Evolutionary conservation across 441 rosid species (phyloP), one percentile per base, ranked within the genome.

Genomic region (Lagerstroemia fauriei): DNA sequence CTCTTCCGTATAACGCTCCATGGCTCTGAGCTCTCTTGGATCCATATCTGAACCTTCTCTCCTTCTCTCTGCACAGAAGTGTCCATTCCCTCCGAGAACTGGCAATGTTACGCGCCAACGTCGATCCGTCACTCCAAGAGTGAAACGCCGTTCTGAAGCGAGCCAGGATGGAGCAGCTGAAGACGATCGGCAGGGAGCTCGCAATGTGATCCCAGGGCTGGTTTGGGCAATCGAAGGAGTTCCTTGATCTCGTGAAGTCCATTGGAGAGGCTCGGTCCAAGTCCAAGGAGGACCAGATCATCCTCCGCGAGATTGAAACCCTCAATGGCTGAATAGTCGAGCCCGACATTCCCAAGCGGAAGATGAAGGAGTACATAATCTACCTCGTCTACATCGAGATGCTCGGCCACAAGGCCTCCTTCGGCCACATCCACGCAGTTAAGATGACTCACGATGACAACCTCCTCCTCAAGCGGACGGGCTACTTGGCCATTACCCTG

Each of bases 171-270:
- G 98, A 95, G 93, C 99, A 96, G 86, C 87, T 96, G 12, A 96
- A 94, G 89, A 95, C 98, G 59, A 93, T 96, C 66, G 98, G 99
- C 6, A 87, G 99, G 88, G 99, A 95, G 96, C 93, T 96, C 68
- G 97, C 98, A 70, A 96, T 95, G 98, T 96, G 98, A 63, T 96
- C 99, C 68, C 98, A 95, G 81, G 99, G 99, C 46, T 97, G 98
- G 7, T 93, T 96, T 81, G 94, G 97, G 32, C 97, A 95, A 81
- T 94, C 99, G 77, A 95, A 94, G 78, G 98, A 96, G 87, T 96
- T 96, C 81, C 93, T 96, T 70, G 98, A 96, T 90, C 95, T 96
- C 81, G 97, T 95, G 80, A 95, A 96, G 86, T 95, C 98, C 32
- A 95, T 96, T 83, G 99, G 99, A 32, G 99, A 96, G 90, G 94